These are phyloP conservation scores for Globisporangium alternatum DNA, from an alignment of 352 stramenopile species.

Conservation along the genomic window DNA sequence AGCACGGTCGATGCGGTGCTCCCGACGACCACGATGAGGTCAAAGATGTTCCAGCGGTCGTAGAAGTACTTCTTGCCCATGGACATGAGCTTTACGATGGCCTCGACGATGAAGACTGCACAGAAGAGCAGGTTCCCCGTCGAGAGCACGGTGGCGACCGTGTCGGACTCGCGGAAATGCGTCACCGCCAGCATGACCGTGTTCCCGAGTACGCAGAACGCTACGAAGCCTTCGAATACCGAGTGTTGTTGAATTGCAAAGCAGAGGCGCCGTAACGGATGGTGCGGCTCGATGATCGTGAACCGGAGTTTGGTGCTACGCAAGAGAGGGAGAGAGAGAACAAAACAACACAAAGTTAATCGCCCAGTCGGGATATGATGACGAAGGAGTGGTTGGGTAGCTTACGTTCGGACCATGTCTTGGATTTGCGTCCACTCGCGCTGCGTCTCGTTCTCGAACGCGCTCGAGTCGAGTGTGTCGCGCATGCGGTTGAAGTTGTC, in stretches of 20 bases:
- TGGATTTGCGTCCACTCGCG: slow-evolving; percentile 63
- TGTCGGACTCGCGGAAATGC: slow-evolving; percentile 31
- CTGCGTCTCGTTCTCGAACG: slow-evolving; percentile 63
- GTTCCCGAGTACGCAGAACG: slow-evolving; percentile 35
- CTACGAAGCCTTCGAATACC: slow-evolving; percentile 30
- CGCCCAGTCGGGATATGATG: neutral
- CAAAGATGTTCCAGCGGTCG: slow-evolving; percentile 69
- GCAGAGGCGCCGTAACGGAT: slow-evolving; percentile 23
- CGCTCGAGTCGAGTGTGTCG: slow-evolving; percentile 32
- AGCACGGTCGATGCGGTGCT: slow-evolving; percentile 39
- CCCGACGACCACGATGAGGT: slow-evolving; percentile 53
- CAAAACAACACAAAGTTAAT: neutral
- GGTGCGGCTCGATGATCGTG: slow-evolving; percentile 24
- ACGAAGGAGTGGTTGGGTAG: neutral
- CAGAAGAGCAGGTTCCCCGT: slow-evolving; percentile 48
- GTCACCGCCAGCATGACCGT: slow-evolving; percentile 39
- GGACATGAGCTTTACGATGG: slow-evolving; percentile 59
- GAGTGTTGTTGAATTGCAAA: slow-evolving; percentile 33
- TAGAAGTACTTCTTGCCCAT: slow-evolving; percentile 58
- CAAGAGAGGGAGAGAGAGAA: neutral
- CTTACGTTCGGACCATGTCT: slow-evolving; percentile 29
- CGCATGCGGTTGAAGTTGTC: slow-evolving; percentile 82
- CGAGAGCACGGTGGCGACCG: slow-evolving; percentile 16
- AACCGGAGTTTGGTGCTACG: slow-evolving; percentile 27
- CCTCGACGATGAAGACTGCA: slow-evolving; percentile 54